Evolutionary conservation across 768 basidiomycete species (phyloP), one percentile per base, ranked within the genome.

Genomic region (Steccherinum ochraceum): DNA sequence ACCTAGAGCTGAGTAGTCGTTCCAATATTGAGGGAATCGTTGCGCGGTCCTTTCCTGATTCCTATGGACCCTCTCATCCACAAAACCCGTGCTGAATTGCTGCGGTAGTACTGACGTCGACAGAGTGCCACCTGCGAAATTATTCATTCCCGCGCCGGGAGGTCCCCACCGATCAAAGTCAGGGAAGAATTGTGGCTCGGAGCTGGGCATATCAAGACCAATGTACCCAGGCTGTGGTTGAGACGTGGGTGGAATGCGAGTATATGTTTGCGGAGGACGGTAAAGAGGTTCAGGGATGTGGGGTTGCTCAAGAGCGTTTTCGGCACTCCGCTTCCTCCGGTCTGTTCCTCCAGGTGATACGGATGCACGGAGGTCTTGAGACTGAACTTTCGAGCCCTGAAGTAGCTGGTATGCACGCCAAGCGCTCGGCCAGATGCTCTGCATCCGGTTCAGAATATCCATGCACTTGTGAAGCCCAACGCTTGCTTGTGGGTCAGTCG

Each of bases 91-190:
- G 66, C 84, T 87, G 61, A 86, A 89, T 58, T 83, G 69, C 55
- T 86, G 85, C 0, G 86, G 84, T 40, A 89, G 73, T 21, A 85
- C 84, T 0, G 84, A 83, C 16, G 86, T 88, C 19, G 86, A 84
- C 40, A 88, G 59, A 41, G 77, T 72, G 4, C 72, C 72, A 52
- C 68, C 59, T 48, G 67, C 50, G 21, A 61, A 45, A 39, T 47
- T 41, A 41, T 50, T 45, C 26, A 55, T 27, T 26, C 57, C 65
- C 45, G 66, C 52, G 10, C 21, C 41, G 10, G 7, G 7, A 0
- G 73, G 58, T 7, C 30, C 30, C 80, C 79, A 82, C 1, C 76
- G 69, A 50, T 79, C 73, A 54, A 73, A 76, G 18, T 72, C 52
- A 45, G 66, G 64, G 52, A 66, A 59, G 54, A 58, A 63, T 18